Evolutionary conservation across 2,329 filamentous ascomycete genomes (phyloP).

Genomic region (Simplicillium sp.): DNA sequence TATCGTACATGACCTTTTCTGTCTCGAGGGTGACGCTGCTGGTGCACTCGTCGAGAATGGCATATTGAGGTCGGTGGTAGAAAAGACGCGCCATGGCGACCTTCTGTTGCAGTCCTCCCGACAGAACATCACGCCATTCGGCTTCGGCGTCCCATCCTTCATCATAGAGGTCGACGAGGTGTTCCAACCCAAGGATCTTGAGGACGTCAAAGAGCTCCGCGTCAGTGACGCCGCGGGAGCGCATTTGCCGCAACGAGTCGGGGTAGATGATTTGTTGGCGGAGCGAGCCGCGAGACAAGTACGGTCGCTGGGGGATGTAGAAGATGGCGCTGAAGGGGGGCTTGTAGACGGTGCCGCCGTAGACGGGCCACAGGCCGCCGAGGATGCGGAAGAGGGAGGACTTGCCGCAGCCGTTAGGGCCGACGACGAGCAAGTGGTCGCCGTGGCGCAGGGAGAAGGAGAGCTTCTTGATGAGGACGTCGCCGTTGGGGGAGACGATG

Average conservation of each 20-base stretch:
- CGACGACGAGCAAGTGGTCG: slow-evolving; percentile 88
- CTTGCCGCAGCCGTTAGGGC: slow-evolving; percentile 95
- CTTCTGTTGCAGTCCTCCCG: slow-evolving; percentile 85
- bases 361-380: slow-evolving; percentile 94
- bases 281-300: slow-evolving; percentile 83
- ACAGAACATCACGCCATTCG: slow-evolving; percentile 93
- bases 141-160: slow-evolving; percentile 86
- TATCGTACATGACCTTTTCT: slow-evolving; percentile 94
- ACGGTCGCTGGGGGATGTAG: slow-evolving; percentile 94
- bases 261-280: slow-evolving; percentile 97
- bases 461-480: slow-evolving; percentile 76
- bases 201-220: slow-evolving; percentile 70
- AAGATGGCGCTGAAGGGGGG: slow-evolving; percentile 90
- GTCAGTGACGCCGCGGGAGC: slow-evolving; percentile 73
- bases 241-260: slow-evolving; percentile 80
- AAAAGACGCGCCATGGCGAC: slow-evolving; percentile 94
- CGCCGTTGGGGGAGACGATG: slow-evolving; percentile 93
- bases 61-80: slow-evolving; percentile 87
- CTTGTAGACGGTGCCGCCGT: slow-evolving; percentile 87
- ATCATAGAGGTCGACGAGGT: slow-evolving; percentile 67
- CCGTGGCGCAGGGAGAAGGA: slow-evolving; percentile 81
- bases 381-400: slow-evolving; percentile 93
- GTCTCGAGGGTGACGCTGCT: slow-evolving; percentile 90
- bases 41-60: slow-evolving; percentile 95
- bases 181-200: slow-evolving; percentile 69